Conservation (phyloP, 768 basidiomycete genomes). For the Rhodotorula paludigena region DNA sequence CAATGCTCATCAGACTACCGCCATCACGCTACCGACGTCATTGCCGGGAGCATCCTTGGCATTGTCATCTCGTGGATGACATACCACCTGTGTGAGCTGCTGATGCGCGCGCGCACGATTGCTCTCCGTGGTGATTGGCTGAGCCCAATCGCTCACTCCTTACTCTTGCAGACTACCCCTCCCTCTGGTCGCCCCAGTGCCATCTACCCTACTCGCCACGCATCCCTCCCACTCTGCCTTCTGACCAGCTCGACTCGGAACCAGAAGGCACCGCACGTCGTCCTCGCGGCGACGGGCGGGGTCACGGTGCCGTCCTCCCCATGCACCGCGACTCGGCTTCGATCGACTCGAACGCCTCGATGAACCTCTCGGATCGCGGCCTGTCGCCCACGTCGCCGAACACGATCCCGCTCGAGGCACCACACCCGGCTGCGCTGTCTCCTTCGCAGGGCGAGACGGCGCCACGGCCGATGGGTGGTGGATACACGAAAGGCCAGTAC, state of each 20-base stretch:
- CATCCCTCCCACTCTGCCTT: conserved; percentile 13
- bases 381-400: neutral
- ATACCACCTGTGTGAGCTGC: conserved; percentile 54
- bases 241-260: conserved; percentile 1
- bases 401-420: neutral
- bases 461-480: neutral
- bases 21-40: conserved; percentile 56
- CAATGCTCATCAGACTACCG: conserved; percentile 35
- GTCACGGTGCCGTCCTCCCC: neutral
- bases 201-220: conserved; percentile 36
- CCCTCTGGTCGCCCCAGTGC: conserved; percentile 18
- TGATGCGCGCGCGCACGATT: neutral
- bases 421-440: neutral
- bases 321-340: neutral
- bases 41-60: conserved; percentile 73
- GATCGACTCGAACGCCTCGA: neutral
- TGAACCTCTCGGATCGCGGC: neutral
- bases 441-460: neutral
- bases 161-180: conserved; percentile 24
- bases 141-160: neutral
- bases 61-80: conserved; percentile 64
- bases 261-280: neutral
- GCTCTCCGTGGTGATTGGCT: neutral
- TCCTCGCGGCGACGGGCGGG: neutral
- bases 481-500: neutral